These are phyloP conservation scores for Thalassiosira exigua DNA, from an alignment of 352 stramenopile species.

Conservation along the genomic window DNA sequence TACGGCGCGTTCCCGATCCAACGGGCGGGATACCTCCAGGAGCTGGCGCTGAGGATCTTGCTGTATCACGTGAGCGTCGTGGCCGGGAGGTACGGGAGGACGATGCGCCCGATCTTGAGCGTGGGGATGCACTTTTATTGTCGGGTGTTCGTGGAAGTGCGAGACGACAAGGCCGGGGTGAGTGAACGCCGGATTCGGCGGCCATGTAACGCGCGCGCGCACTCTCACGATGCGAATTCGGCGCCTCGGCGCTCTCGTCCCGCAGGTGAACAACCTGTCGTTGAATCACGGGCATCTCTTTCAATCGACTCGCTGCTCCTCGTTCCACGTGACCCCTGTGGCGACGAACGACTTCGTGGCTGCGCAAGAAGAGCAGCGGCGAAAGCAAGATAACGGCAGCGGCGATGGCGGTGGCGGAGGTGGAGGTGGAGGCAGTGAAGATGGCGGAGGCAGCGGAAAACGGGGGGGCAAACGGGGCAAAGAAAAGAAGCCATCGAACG, in stretches of 20 bases:
- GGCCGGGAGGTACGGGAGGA: slow-evolving; percentile 94
- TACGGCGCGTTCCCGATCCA: slow-evolving; percentile 87
- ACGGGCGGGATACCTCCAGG: slow-evolving; percentile 88
- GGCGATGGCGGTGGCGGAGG: slow-evolving; percentile 3
- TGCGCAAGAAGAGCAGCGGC: too few relatives aligned
- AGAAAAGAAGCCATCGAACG: slow-evolving; percentile 49
- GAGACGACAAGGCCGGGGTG: slow-evolving; percentile 92
- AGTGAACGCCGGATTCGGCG: slow-evolving; percentile 17
- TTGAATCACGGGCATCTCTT: slow-evolving; percentile 86
- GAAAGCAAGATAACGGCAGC: slow-evolving; percentile 21
- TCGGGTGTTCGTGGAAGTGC: slow-evolving; percentile 98
- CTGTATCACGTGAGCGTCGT: slow-evolving; percentile 93
- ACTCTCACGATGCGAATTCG: slow-evolving; percentile 1
- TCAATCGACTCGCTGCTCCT: slow-evolving; percentile 95
- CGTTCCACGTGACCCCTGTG: slow-evolving; percentile 95
- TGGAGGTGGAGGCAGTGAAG: too few relatives aligned
- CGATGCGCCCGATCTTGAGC: slow-evolving; percentile 96
- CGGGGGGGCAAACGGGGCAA: slow-evolving; percentile 8
- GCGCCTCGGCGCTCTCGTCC: neutral
- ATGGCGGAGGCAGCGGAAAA: slow-evolving; percentile 15
- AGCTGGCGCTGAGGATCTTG: slow-evolving; percentile 91
- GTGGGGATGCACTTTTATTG: slow-evolving; percentile 99
- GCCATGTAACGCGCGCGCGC: neutral
- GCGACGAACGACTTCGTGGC: slow-evolving; percentile 65
- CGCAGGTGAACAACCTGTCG: slow-evolving; percentile 87